A percentile compares a stretch with the other conserved stretches of the same genome.
These are phyloP conservation scores for Chlorella sorokiniana DNA, from an alignment of 139 green algal genomes.

Conservation along the genomic window DNA sequence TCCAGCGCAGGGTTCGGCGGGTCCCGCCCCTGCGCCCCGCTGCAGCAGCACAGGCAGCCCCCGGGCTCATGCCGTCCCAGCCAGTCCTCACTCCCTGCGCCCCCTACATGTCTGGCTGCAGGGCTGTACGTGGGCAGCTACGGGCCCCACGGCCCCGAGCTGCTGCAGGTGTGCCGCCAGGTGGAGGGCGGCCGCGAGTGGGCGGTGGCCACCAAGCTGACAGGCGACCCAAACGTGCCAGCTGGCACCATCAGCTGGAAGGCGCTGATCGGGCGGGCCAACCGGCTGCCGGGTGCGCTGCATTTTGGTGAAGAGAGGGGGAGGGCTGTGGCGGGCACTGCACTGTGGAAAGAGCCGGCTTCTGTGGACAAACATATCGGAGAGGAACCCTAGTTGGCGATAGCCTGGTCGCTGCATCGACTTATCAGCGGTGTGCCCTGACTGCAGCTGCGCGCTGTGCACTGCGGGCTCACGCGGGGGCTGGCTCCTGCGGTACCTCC, in stretches of 20 bases:
- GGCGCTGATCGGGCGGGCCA: constrained; percentile 58
- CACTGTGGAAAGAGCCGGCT: too few relatives aligned
- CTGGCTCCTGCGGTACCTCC: neutral
- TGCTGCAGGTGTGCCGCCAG: constrained; percentile 71
- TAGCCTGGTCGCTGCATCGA: too few relatives aligned
- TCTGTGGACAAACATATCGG: neutral
- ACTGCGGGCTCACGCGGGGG: too few relatives aligned
- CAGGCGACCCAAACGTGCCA: constrained; percentile 90
- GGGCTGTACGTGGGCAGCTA: constrained; percentile 88
- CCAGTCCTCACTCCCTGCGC: too few relatives aligned
- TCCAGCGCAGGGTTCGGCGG: too few relatives aligned
- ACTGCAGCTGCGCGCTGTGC: too few relatives aligned
- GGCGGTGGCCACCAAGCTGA: constrained; percentile 84
- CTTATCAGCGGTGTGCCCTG: too few relatives aligned
- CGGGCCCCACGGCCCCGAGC: constrained; percentile 86
- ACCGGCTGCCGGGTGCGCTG: constrained; percentile 26
- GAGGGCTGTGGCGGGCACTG: neutral
- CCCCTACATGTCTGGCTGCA: neutral
- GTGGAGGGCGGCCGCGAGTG: constrained; percentile 66
- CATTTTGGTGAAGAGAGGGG: too few relatives aligned
- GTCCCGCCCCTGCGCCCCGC: too few relatives aligned
- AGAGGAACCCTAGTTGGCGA: too few relatives aligned
- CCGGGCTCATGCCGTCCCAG: too few relatives aligned
- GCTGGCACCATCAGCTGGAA: constrained; percentile 82
- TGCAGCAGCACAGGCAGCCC: too few relatives aligned